These are phyloP conservation scores for Ogataea salicorniae DNA, from an alignment of 805 yeast species.

Conservation along the genomic window DNA sequence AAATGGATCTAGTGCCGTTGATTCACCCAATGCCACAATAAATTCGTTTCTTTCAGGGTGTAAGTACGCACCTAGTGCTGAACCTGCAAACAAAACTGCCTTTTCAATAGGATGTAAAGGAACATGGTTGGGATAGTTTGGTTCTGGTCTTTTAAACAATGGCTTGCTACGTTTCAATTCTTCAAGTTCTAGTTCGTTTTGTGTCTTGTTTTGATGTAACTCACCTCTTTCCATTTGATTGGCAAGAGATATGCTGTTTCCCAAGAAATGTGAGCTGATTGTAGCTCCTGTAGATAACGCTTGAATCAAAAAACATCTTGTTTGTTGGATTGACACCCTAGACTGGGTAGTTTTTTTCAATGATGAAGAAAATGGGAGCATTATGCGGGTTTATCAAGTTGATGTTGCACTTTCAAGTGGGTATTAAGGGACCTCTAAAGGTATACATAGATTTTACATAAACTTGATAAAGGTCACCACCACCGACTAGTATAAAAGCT, in stretches of 20 bases:
- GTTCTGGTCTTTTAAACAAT: conserved; percentile 35
- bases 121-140: conserved; percentile 70
- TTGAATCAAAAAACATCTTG: conserved; percentile 11
- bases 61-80: conserved; percentile 71
- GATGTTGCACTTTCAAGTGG: background rate
- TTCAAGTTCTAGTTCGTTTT: conserved; percentile 25
- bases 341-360: no score
- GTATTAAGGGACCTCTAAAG: background rate
- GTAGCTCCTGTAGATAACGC: conserved; percentile 15
- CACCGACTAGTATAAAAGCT: no score
- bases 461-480: no score
- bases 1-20: conserved; percentile 72
- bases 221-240: conserved; percentile 52
- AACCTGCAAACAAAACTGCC: conserved; percentile 56
- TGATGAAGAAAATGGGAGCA: no score
- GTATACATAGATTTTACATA: no score
- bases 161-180: conserved; percentile 14
- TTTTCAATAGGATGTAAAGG: conserved; percentile 66
- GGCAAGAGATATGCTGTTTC: conserved; percentile 50
- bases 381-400: background rate
- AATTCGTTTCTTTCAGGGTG: conserved; percentile 75
- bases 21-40: conserved; percentile 83
- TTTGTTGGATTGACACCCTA: background rate
- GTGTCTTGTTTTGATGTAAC: conserved; percentile 32
- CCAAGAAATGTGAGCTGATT: conserved; percentile 11